phyloP scores from a whole-genome alignment of 768 basidiomycete genomes.

The Dioszegia hungarica region DNA sequence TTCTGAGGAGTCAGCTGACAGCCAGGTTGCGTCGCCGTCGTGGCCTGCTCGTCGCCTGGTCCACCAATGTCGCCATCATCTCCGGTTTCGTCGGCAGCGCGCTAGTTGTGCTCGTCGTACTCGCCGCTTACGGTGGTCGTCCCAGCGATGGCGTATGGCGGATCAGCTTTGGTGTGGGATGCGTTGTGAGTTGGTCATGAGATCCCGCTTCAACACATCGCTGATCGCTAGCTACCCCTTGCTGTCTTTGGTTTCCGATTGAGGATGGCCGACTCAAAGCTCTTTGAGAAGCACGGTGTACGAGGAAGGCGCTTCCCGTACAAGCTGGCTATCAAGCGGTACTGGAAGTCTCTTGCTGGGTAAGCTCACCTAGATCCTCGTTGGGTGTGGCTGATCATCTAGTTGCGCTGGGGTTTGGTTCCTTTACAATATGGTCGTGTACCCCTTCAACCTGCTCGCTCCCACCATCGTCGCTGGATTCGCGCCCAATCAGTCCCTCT shows the following conservation, averaged over 20 bases:
- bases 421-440: slow-evolving; percentile 65
- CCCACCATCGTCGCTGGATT: slow-evolving; percentile 64
- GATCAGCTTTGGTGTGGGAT: background rate
- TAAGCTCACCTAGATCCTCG: slow-evolving; percentile 51
- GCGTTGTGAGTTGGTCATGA: background rate
- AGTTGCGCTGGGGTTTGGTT: slow-evolving; percentile 58
- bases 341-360: slow-evolving; percentile 66
- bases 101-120: slow-evolving; percentile 62
- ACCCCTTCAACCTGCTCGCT: slow-evolving; percentile 62
- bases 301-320: slow-evolving; percentile 54
- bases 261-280: slow-evolving; percentile 64
- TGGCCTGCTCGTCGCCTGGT: background rate
- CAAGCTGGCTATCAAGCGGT: slow-evolving; percentile 57
- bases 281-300: slow-evolving; percentile 64
- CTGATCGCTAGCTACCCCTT: slow-evolving; percentile 53
- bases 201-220: background rate
- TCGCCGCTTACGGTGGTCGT: background rate
- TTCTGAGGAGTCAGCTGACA: too few species aligned
- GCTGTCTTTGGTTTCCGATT: slow-evolving; percentile 60
- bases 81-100: slow-evolving; percentile 64
- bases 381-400: too few species aligned
- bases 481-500: slow-evolving; percentile 54
- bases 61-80: slow-evolving; percentile 44
- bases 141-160: background rate
- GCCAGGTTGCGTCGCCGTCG: background rate